These are phyloP conservation scores for Bonnemaisonia californica DNA, from an alignment of 31 red algal genomes.

Conservation along the genomic window DNA sequence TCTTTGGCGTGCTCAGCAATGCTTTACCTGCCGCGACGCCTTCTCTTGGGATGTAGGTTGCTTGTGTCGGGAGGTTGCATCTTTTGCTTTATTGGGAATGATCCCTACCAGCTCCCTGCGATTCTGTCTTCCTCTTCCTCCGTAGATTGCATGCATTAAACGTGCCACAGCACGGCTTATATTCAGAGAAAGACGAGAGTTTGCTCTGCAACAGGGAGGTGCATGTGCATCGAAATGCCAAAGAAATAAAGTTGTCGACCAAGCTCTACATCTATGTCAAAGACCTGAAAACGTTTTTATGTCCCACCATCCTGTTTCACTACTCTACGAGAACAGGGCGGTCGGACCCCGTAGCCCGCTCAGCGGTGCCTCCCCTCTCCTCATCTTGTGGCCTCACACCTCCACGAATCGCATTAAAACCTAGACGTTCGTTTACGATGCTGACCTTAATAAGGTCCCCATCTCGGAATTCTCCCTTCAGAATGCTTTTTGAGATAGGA, in stretches of 20 bases:
- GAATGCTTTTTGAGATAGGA: slow-evolving; percentile 71
- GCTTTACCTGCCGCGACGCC: slow-evolving; percentile 56
- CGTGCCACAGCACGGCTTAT: too few relatives aligned
- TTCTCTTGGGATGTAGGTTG: slow-evolving; percentile 49
- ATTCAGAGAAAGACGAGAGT: too few relatives aligned
- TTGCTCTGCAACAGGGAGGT: too few relatives aligned
- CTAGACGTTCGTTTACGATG: slow-evolving; percentile 7
- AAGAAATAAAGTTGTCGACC: too few relatives aligned
- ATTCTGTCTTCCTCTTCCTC: too few relatives aligned
- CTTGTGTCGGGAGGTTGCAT: too few relatives aligned
- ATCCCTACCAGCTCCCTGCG: too few relatives aligned
- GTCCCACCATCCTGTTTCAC: too few relatives aligned
- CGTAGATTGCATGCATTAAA: too few relatives aligned
- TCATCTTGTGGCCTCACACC: neutral
- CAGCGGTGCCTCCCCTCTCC: neutral
- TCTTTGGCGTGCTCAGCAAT: slow-evolving; percentile 47
- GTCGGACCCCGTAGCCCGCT: neutral
- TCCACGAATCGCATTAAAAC: slow-evolving; percentile 22
- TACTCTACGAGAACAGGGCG: slow-evolving; percentile 9
- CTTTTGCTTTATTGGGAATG: too few relatives aligned
- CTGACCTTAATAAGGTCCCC: slow-evolving; percentile 36
- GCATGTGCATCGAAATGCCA: too few relatives aligned
- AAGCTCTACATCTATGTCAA: too few relatives aligned
- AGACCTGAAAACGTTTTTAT: neutral
- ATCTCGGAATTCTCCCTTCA: slow-evolving; percentile 62